phyloP scores from a whole-genome alignment of 2,329 filamentous ascomycete species.

The Capronia epimyces region DNA sequence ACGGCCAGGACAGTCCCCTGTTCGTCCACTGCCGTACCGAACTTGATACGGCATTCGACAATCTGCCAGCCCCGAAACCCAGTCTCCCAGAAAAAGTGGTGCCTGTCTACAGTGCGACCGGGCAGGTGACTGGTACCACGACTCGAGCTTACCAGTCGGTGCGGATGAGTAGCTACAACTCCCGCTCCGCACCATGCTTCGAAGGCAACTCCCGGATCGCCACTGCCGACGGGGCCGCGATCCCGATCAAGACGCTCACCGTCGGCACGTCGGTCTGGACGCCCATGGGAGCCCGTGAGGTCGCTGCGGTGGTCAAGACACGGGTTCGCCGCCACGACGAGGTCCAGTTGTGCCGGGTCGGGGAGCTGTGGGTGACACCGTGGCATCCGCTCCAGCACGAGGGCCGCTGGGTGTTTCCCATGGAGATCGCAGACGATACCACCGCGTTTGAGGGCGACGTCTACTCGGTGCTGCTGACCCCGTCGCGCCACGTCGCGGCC shows the following conservation, averaged over 20 bases:
- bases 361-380: slow-evolving; percentile 49
- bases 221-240: slow-evolving; percentile 39
- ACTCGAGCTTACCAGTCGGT: slow-evolving; percentile 17
- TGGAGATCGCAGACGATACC: slow-evolving; percentile 32
- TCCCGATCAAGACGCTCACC: slow-evolving; percentile 44
- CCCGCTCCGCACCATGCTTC: slow-evolving; percentile 47
- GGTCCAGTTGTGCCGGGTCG: slow-evolving; percentile 43
- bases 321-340: slow-evolving; percentile 34
- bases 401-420: slow-evolving; percentile 47
- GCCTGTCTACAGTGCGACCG: slow-evolving; percentile 1
- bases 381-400: slow-evolving; percentile 54
- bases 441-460: slow-evolving; percentile 46
- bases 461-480: slow-evolving; percentile 55
- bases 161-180: slow-evolving; percentile 45
- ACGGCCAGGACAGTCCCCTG: slow-evolving; percentile 48
- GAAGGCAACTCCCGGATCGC: slow-evolving; percentile 46
- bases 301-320: slow-evolving; percentile 51
- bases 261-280: slow-evolving; percentile 49
- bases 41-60: slow-evolving; percentile 44
- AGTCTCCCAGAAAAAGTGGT: slow-evolving; percentile 18
- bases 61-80: slow-evolving; percentile 30
- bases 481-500: slow-evolving; percentile 27
- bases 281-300: slow-evolving; percentile 45
- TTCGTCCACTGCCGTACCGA: slow-evolving; percentile 49
- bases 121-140: slow-evolving; percentile 2